phyloP scores from a whole-genome alignment of 345 rosid genomes.

The Ailanthus altissimus region DNA sequence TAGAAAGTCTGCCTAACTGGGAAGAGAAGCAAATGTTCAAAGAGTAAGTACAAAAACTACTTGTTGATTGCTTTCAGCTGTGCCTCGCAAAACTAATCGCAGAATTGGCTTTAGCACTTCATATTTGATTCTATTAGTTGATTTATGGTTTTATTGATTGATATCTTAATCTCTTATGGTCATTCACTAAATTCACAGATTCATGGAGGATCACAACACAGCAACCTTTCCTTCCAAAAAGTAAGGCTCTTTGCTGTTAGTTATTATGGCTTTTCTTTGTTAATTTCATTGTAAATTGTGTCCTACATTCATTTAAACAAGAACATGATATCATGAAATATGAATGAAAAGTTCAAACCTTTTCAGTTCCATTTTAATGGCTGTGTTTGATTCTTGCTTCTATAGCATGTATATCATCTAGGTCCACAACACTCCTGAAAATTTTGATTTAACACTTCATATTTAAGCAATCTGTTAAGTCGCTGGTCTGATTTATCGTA shows the following conservation, averaged over 20 bases:
- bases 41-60: slow-evolving; percentile 45
- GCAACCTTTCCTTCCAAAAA: slow-evolving; percentile 97
- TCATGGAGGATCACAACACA: slow-evolving; percentile 98
- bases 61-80: neutral
- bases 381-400: neutral
- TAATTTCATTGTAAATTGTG: neutral
- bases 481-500: slow-evolving; percentile 2
- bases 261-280: slow-evolving; percentile 14
- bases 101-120: neutral
- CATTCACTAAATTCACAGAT: slow-evolving; percentile 45
- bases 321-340: neutral
- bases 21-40: slow-evolving; percentile 98
- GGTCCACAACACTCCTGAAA: neutral
- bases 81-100: neutral
- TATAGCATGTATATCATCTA: neutral
- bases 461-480: neutral
- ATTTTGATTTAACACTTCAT: neutral
- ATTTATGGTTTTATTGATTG: neutral
- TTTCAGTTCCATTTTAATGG: neutral
- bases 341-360: neutral
- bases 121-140: neutral
- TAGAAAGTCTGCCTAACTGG: slow-evolving; percentile 93
- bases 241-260: slow-evolving; percentile 45
- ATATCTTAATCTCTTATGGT: slow-evolving; percentile 7
- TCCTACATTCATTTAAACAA: neutral